These are phyloP conservation scores for Hibiscus mutabilis DNA, from an alignment of 345 rosid genomes.

Conservation along the genomic window DNA sequence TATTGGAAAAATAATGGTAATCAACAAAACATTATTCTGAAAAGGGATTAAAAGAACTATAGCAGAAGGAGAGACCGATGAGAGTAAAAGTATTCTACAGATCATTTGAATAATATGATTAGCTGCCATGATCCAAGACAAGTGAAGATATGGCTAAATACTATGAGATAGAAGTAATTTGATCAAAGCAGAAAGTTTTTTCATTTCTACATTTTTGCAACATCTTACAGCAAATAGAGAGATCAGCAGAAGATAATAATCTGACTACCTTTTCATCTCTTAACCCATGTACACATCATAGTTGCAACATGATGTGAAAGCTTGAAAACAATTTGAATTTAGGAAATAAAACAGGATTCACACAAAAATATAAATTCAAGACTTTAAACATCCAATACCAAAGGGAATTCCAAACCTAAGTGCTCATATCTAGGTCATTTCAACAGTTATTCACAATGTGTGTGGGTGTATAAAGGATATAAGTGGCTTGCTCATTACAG, in stretches of 20 bases:
- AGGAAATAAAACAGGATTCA: background rate
- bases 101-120: background rate
- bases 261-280: background rate
- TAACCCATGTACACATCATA: background rate
- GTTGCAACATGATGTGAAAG: background rate
- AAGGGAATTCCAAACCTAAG: background rate
- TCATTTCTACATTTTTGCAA: background rate
- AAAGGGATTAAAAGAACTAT: background rate
- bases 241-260: background rate
- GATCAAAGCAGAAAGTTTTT: background rate
- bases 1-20: background rate
- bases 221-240: background rate
- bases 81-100: background rate
- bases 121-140: background rate
- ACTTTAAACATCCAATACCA: background rate
- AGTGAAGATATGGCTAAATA: background rate
- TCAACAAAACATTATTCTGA: background rate
- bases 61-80: background rate
- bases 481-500: too few species aligned
- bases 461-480: too few species aligned
- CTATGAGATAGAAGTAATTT: background rate
- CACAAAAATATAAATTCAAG: background rate
- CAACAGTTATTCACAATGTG: too few species aligned
- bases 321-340: too few species aligned
- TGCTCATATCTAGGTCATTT: background rate